Conservation (phyloP, 1,284 basidiomycete genomes). For the Naganishia cerealis region DNA sequence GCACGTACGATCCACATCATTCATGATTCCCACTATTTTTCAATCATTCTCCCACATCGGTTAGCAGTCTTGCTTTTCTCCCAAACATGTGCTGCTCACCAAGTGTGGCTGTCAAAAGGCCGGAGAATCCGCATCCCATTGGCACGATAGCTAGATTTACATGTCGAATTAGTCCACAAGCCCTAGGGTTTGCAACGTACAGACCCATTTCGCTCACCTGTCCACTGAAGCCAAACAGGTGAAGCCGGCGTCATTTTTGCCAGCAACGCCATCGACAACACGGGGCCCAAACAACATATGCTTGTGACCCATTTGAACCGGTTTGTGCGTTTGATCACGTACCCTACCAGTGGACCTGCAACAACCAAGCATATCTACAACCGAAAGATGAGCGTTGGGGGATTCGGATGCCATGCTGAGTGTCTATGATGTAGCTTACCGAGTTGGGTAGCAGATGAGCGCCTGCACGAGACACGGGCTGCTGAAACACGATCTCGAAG, state of each 20-base stretch:
- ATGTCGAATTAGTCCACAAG: too few species aligned
- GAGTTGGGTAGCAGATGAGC: constrained; percentile 42
- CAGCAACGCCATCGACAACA: constrained; percentile 40
- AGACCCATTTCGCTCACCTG: constrained; percentile 13
- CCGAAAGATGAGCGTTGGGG: background rate
- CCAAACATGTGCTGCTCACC: constrained; percentile 28
- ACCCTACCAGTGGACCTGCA: constrained; percentile 39
- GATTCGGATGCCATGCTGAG: background rate
- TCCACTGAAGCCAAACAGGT: constrained; percentile 37
- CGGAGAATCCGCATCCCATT: constrained; percentile 42
- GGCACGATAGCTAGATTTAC: constrained; percentile 35
- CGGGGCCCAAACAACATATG: constrained; percentile 38
- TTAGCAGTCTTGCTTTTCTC: background rate
- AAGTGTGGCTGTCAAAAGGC: constrained; percentile 38
- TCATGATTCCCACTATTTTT: constrained; percentile 38
- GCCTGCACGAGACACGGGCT: constrained; percentile 36
- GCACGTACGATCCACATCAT: constrained; percentile 38
- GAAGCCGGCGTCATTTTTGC: constrained; percentile 29
- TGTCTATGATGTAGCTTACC: background rate
- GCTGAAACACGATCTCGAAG: constrained; percentile 41
- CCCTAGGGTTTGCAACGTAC: background rate
- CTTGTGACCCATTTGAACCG: constrained; percentile 40
- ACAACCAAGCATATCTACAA: constrained; percentile 38
- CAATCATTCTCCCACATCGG: background rate
- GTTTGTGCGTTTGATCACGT: constrained; percentile 36